Base-by-base conservation (phyloP, 1,284 basidiomycete species). In the Quambalaria eucalypti region DNA sequence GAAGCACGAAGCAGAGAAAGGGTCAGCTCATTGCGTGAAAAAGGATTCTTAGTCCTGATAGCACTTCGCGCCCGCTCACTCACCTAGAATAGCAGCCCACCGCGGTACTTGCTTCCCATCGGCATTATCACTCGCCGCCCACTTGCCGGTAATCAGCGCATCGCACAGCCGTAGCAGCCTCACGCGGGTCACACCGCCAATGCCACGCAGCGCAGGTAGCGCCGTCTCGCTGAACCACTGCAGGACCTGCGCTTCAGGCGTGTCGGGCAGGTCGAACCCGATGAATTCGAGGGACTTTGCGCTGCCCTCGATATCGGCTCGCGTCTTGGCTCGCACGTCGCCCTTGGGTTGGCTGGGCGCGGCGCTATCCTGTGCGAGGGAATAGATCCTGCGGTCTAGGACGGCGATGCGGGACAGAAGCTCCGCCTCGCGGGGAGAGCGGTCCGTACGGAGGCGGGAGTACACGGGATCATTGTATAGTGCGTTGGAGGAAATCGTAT, bases 361-460 rank as follows among this genome's bases (percentile, higher is more conserved):
- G 12, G 28, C 53, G 9, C 38, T 48, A 31, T 76, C 69, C 31
- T 66, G 67, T 29, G 73, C 56, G 4, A 68, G 57, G 28, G 62
- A 52, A 52, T 73, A 74, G 40, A 75, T 76, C 2, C 77, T 33
- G 25, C 77, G 64, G 56, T 78, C 77, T 36, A 78, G 65, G 1
- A 70, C 61, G 6, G 59, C 74, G 19, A 78, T 55, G 2, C 73
- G 59, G 0, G 57, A 55, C 26, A 78, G 70, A 42, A 78, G 54
- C 12, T 69, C 72, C 2, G 71, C 76, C 58, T 78, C 77, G n/a
- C 77, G 61, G 8, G 56, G 57, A 3, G 68, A 72, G 23, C 76
- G 65, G 50, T 77, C 59, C 12, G 59, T 60, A 19, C 77, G 60
- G 25, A 78, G 63, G 10, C 49, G 38, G 10, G 73, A 74, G 60